phyloP scores from a whole-genome alignment of 192 early-diverging fungal genomes.

The Umbelopsis vinacea region DNA sequence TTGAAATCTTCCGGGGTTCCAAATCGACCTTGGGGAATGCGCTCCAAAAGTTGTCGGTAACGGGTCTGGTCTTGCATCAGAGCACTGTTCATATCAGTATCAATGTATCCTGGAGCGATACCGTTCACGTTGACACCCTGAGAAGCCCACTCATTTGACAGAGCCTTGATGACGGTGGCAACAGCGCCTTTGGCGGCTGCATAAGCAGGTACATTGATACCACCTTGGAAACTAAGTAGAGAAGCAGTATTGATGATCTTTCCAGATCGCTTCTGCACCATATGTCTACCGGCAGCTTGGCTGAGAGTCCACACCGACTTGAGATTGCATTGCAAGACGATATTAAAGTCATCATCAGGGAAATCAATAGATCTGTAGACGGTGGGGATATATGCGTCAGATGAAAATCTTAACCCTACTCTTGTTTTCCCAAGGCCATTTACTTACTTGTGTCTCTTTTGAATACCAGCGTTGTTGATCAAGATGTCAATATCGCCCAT shows the following conservation, averaged over 20 bases:
- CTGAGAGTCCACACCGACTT: constrained; percentile 32
- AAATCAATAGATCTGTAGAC: constrained; percentile 26
- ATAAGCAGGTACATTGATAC: constrained; percentile 32
- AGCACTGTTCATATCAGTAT: constrained; percentile 30
- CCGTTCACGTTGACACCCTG: constrained; percentile 29
- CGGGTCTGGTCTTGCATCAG: constrained; percentile 12
- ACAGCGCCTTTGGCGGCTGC: constrained; percentile 34
- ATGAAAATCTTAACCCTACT: background rate
- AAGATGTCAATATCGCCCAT: constrained; percentile 26
- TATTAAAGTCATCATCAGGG: constrained; percentile 31
- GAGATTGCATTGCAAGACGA: constrained; percentile 33
- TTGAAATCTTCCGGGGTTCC: constrained; percentile 35
- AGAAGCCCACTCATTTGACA: constrained; percentile 33
- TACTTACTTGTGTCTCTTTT: constrained; percentile 14
- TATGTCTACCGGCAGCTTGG: constrained; percentile 28
- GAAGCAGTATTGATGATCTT: constrained; percentile 34
- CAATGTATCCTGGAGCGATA: constrained; percentile 37
- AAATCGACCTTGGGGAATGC: constrained; percentile 33
- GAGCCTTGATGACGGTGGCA: constrained; percentile 27
- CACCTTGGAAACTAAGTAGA: constrained; percentile 32
- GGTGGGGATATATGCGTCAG: background rate
- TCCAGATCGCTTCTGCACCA: constrained; percentile 21
- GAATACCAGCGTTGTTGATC: constrained; percentile 28
- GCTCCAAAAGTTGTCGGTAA: constrained; percentile 2
- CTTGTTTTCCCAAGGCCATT: background rate